Base-by-base conservation (phyloP, 768 basidiomycete species). In the Auricularia cornea region DNA sequence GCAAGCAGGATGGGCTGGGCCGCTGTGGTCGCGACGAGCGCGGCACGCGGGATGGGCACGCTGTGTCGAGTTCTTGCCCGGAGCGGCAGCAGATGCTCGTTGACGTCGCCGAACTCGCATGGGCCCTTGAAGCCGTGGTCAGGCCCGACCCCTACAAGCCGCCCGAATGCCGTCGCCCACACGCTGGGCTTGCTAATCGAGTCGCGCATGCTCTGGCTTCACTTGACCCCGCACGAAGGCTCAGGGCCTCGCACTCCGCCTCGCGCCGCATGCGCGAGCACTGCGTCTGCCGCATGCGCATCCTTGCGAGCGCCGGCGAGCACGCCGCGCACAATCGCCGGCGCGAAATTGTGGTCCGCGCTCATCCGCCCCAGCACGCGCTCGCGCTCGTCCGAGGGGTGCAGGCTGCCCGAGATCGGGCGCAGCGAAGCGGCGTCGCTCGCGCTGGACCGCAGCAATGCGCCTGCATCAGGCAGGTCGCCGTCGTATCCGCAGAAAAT, bases 141-240 rank as follows among this genome's bases (percentile, higher is more conserved):
- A 59, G 71, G 67, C 33, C 73, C 73, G 32, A 90, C 73, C 2
- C 87, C 87, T 23, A 68, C 63, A 23, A 68, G 67, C 31, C 63
- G 59, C 29, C 67, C 67, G 52, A 92, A 92, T 28, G 80, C 76
- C 31, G 80, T 69, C 12, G 87, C 82, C 90, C 90, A 92, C 16
- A 75, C 72, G 56, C 81, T 75, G 35, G 91, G 77, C 11, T 75
- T 76, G 32, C 76, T 72, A 59, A 86, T 77, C 14, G 83, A 72
- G 3, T 76, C 77, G 30, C 78, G 77, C 74, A 84, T 82, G 61
- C 75, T 75, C 59, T 79, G 75, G 10, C 81, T 78, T 88, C 89
- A 92, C 14, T 84, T 83, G 30, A 84, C 76, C n/a, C n/a, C n/a
- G n/a, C n/a, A n/a, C n/a, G n/a, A n/a, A n/a, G n/a, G 8, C 28